A percentile compares a stretch with the other conserved stretches of the same genome.
phyloP scores from a whole-genome alignment of 345 rosid species.

The Citrus unshiu region DNA sequence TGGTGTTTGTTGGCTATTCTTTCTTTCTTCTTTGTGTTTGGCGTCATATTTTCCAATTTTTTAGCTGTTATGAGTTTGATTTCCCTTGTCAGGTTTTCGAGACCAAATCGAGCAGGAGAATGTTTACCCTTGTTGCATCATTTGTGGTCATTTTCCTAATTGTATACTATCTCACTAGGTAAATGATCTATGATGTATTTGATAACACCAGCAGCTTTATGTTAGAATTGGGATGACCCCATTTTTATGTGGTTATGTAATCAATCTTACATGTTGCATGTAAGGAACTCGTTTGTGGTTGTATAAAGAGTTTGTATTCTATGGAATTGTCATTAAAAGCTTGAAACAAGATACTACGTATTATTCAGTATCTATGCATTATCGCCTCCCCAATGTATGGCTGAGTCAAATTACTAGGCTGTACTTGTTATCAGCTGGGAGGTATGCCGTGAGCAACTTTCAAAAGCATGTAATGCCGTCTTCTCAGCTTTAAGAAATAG shows the following conservation, averaged over 20 bases:
- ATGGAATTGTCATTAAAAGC: constrained; percentile 5
- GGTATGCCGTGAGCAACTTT: not conserved
- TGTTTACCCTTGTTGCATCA: constrained; percentile 81
- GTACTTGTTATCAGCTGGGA: not conserved
- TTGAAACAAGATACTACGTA: not conserved
- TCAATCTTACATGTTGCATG: constrained; percentile 18
- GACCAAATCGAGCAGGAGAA: constrained; percentile 89
- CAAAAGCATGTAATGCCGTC: not conserved
- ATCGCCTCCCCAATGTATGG: not conserved
- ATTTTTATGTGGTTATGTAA: constrained; percentile 9
- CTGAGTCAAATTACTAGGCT: not conserved
- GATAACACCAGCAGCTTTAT: constrained; percentile 8
- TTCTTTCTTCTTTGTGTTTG: not conserved
- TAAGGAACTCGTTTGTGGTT: constrained; percentile 20
- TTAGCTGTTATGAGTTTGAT: not conserved
- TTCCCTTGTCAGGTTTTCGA: constrained; percentile 61
- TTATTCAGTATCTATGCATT: not conserved
- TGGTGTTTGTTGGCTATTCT: constrained; percentile 1
- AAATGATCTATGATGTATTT: constrained; percentile 13
- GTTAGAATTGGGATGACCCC: constrained; percentile 20
- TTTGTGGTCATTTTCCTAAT: constrained; percentile 79
- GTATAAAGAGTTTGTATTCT: constrained; percentile 25
- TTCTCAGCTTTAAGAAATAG: not conserved
- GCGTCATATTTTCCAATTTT: not conserved
- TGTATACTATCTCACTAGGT: constrained; percentile 81